Evolutionary conservation across 2,329 filamentous ascomycete species (phyloP), one percentile per base, ranked within the genome.

Genomic region (Hymenoscyphus occultus): DNA sequence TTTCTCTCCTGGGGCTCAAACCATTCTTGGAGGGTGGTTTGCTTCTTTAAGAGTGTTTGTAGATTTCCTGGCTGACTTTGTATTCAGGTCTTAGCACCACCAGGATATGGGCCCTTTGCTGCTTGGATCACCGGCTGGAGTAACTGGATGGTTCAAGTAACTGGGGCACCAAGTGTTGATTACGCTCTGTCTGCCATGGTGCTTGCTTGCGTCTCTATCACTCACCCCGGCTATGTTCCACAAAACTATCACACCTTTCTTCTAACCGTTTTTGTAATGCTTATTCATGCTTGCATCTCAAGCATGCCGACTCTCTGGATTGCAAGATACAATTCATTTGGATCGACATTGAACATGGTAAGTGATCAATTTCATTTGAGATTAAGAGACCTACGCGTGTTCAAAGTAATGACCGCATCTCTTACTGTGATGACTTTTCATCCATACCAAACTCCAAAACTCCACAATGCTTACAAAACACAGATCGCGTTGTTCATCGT

Each of bases 241-340:
- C 83, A 82, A 40, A 78, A 83, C 60, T 91, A 86, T 74, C 89
- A 92, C 65, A 85, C 84, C 0, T 92, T 88, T 73, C 83, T 92
- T 28, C 79, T 92, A 13, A 90, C 88, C 0, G 79, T 84, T 2
- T 78, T 89, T 58, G 80, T 92, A 68, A 88, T 91, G 86, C 75
- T 90, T 35, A 79, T 90, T 31, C 90, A 92, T 74, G 84, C 80
- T 9, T 79, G 78, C 67, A 87, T 92, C 73, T 90, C 87, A 62
- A 90, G 86, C 56, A 84, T 91, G 80, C 87, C 90, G 5, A 92
- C 90, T 0, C 81, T 83, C 59, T 90, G 86, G 84, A 85, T 92
- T 64, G 90, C 89, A 1, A 79, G 82, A 35, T 86, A 90, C 78
- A 92, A 91, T 75, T 89, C 87, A 0, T 84, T 82, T 59, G 89